phyloP scores from a whole-genome alignment of 495 filamentous ascomycete genomes.

The Neohortaea acidophila region DNA sequence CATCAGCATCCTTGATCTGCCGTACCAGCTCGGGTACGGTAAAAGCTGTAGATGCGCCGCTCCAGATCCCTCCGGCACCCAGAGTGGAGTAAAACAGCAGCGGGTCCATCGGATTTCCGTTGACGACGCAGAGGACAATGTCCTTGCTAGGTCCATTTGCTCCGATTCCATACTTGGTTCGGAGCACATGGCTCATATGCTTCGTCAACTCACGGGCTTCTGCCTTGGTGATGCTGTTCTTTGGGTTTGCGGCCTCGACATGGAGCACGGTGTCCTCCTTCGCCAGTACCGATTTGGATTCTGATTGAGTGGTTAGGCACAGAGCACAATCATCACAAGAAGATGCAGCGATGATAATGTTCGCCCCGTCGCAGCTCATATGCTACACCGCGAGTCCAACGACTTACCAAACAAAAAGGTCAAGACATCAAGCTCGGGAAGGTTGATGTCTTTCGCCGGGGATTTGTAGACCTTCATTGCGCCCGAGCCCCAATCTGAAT shows the following conservation, averaged over 20 bases:
- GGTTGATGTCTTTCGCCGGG: too few species aligned
- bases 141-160: slow-evolving; percentile 31
- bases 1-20: slow-evolving; percentile 54
- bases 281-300: background rate
- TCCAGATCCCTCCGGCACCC: slow-evolving; percentile 52
- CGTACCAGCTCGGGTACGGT: slow-evolving; percentile 55
- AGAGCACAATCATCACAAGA: too few species aligned
- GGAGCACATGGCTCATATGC: slow-evolving; percentile 31
- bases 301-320: too few species aligned
- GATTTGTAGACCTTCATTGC: too few species aligned
- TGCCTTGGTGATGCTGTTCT: slow-evolving; percentile 32
- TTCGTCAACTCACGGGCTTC: slow-evolving; percentile 29
- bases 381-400: too few species aligned
- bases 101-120: background rate
- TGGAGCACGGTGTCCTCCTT: slow-evolving; percentile 26
- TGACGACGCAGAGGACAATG: slow-evolving; percentile 31
- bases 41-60: slow-evolving; percentile 61
- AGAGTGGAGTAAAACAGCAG: background rate
- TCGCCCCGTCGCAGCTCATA: too few species aligned
- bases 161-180: slow-evolving; percentile 33
- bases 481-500: too few species aligned
- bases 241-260: slow-evolving; percentile 33
- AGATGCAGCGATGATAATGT: too few species aligned
- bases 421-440: too few species aligned
- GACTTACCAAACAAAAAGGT: too few species aligned